Conservation (phyloP, 441 rosid species). For the Sinapis alba region DNA sequence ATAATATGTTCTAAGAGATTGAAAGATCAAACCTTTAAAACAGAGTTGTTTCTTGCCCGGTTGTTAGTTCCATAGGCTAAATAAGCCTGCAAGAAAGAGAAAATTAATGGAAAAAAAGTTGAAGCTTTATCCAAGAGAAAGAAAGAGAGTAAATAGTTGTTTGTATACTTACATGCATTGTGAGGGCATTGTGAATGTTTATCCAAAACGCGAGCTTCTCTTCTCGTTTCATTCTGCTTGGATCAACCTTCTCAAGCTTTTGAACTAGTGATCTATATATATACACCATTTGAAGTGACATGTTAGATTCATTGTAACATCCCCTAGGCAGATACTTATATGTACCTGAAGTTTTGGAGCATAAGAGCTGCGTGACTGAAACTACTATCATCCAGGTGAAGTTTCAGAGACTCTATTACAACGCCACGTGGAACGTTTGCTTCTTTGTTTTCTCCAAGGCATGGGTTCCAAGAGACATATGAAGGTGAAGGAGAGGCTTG, state of each 20-base stretch:
- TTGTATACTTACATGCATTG: conserved; percentile 71
- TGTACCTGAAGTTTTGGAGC: conserved; percentile 75
- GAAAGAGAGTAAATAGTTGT: background rate
- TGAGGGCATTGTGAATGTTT: conserved; percentile 77
- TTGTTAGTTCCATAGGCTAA: conserved; percentile 68
- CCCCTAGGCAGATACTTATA: background rate
- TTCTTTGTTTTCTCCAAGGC: conserved; percentile 46
- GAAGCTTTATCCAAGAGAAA: conserved; percentile 3
- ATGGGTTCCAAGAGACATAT: conserved; percentile 58
- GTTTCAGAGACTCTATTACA: conserved; percentile 61
- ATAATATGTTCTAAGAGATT: conserved; percentile 45
- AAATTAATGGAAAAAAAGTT: background rate
- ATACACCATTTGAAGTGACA: background rate
- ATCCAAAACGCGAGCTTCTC: conserved; percentile 84
- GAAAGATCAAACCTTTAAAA: conserved; percentile 57
- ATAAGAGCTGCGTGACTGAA: conserved; percentile 61
- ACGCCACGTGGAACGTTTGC: conserved; percentile 44
- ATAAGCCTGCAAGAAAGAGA: conserved; percentile 60
- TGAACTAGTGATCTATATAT: conserved; percentile 63
- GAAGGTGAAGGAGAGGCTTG: conserved; percentile 64
- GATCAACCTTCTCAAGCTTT: conserved; percentile 78
- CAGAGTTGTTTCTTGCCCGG: conserved; percentile 51
- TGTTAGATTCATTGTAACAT: background rate
- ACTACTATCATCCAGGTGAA: conserved; percentile 57
- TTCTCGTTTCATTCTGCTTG: conserved; percentile 72